Percentiles rank a stretch among this genome's conserved stretches.
These are phyloP conservation scores for Pythium rishiriense DNA, from an alignment of 352 stramenopile species.

Conservation along the genomic window DNA sequence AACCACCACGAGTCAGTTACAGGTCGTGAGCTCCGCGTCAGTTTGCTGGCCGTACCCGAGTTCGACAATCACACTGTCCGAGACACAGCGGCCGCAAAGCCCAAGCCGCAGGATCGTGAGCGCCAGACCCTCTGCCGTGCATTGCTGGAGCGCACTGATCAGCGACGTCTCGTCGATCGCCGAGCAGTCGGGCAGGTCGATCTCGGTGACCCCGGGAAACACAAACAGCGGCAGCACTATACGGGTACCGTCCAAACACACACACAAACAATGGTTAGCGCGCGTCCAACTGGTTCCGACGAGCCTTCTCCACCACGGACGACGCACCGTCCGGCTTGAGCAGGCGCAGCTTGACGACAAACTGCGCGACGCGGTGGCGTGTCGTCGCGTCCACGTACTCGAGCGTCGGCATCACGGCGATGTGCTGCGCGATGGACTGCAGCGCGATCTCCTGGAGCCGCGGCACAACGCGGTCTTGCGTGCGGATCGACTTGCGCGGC, in stretches of 20 bases:
- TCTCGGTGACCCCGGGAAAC: constrained; percentile 77
- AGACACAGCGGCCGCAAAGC: constrained; percentile 76
- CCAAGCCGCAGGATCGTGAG: constrained; percentile 63
- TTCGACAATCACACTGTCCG: constrained; percentile 69
- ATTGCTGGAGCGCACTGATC: constrained; percentile 52
- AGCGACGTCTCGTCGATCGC: constrained; percentile 75
- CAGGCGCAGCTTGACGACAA: constrained; percentile 53
- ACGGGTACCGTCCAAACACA: no score
- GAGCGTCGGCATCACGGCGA: constrained; percentile 66
- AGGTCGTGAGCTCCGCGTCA: constrained; percentile 4
- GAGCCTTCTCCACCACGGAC: no score
- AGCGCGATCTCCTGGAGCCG: constrained; percentile 58
- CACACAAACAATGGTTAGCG: no score
- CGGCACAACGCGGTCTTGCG: constrained; percentile 47
- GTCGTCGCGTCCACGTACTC: constrained; percentile 69
- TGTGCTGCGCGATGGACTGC: constrained; percentile 54
- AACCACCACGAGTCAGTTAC: neutral
- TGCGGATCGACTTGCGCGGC: constrained; percentile 46
- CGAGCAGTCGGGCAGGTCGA: constrained; percentile 82
- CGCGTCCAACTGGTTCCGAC: no score
- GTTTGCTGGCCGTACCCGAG: constrained; percentile 36
- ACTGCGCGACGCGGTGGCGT: constrained; percentile 56
- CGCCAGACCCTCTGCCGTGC: constrained; percentile 38
- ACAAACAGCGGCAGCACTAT: constrained; percentile 80
- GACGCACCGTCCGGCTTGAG: constrained; percentile 55